Conservation (phyloP, 225 moss, liverwort and hornwort genomes). For the Straminergon stramineum region DNA sequence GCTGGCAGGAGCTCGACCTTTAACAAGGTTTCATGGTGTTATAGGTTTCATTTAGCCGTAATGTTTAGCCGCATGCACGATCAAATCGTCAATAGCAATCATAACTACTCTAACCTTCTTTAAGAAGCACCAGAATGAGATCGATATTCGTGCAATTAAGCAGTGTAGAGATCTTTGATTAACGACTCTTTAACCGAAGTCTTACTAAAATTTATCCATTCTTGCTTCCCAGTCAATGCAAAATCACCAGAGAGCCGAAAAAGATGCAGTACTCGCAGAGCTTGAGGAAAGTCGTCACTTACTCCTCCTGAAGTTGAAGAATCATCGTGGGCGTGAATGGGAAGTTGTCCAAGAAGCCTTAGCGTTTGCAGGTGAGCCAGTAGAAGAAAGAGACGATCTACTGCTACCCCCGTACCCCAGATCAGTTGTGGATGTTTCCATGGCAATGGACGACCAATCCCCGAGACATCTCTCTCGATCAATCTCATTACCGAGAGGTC, state of each 20-base stretch:
- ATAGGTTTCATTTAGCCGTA: background rate
- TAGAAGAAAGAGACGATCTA: conserved; percentile 76
- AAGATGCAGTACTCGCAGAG: conserved; percentile 74
- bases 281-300: conserved; percentile 81
- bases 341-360: conserved; percentile 88
- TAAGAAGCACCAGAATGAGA: background rate
- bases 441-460: conserved; percentile 34
- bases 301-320: conserved; percentile 67
- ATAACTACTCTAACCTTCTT: background rate
- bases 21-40: background rate
- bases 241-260: conserved; percentile 82
- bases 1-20: background rate
- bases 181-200: background rate
- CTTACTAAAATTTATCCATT: background rate
- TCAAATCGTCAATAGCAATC: background rate
- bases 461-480: conserved; percentile 28
- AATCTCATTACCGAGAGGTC: conserved; percentile 31
- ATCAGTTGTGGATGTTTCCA: conserved; percentile 43
- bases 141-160: background rate
- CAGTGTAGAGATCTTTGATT: background rate
- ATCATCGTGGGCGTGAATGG: conserved; percentile 87
- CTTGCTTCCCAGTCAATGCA: conserved; percentile 58
- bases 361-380: conserved; percentile 94
- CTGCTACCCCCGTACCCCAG: conserved; percentile 80
- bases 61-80: background rate